These are phyloP conservation scores for Trichoderma hamatum DNA, from an alignment of 2,329 filamentous ascomycete genomes.

Conservation along the genomic window DNA sequence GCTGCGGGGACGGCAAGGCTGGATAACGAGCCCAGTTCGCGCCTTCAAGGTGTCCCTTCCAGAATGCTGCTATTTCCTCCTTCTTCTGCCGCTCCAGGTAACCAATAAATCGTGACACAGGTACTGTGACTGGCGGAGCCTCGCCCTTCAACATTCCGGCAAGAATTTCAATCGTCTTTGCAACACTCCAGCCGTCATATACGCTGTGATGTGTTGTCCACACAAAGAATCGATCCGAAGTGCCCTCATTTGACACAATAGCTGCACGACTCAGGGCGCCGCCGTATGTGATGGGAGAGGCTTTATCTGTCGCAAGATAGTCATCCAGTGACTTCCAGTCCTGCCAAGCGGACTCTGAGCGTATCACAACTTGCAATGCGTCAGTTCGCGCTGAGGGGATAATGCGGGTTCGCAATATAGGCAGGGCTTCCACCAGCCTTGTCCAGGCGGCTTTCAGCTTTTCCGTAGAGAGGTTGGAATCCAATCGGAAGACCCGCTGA, in stretches of 20 bases:
- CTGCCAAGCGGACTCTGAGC: slow-evolving; percentile 1
- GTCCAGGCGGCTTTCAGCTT: slow-evolving; percentile 9
- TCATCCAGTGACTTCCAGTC: not conserved
- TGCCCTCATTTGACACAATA: not conserved
- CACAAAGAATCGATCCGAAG: not conserved
- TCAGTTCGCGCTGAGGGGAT: slow-evolving; percentile 1
- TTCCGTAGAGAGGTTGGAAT: not conserved
- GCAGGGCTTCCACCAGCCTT: not conserved
- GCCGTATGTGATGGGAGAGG: slow-evolving; percentile 4
- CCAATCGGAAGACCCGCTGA: slow-evolving; percentile 16
- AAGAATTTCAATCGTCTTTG: slow-evolving; percentile 1
- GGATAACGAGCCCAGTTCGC: not conserved
- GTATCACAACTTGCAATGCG: slow-evolving; percentile 17
- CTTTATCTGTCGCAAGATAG: not conserved
- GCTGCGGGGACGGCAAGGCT: slow-evolving; percentile 1
- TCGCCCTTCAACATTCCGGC: not conserved
- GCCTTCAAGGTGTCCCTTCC: not conserved
- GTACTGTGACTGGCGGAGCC: not conserved
- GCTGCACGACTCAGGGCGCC: slow-evolving; percentile 1
- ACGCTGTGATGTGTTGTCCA: slow-evolving; percentile 16
- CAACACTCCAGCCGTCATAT: slow-evolving; percentile 17
- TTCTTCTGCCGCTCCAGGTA: not conserved
- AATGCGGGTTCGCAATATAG: slow-evolving; percentile 25
- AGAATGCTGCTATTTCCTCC: not conserved
- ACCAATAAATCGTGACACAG: slow-evolving; percentile 8